Base-by-base conservation (phyloP, 2,329 filamentous ascomycete species). In the Nigrograna mackinnonii region DNA sequence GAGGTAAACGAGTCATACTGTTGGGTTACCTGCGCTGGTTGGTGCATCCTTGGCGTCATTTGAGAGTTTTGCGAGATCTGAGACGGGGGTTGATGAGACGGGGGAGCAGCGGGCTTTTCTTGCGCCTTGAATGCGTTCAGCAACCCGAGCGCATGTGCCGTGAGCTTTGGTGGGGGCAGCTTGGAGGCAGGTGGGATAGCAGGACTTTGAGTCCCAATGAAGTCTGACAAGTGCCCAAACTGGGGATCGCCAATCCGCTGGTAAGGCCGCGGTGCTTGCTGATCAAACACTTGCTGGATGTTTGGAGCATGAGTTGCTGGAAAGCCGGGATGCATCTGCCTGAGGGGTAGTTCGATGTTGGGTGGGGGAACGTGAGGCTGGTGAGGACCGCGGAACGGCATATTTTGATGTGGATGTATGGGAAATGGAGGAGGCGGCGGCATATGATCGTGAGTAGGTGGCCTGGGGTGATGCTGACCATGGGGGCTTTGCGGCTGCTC, bases 161-260 rank as follows among this genome's bases (percentile, higher is more conserved):
- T 83, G 22, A 85, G 72, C 47, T 77, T 79, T 5, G 80, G 80
- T 28, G 77, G 72, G 13, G 82, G 82, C 18, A 85, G 58, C 38
- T 79, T 79, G 52, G 81, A 63, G 4, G 82, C 79, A 22, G 78
- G 73, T 2, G 82, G 82, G 21, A 78, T 73, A 24, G 67, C 63
- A 30, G 74, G 70, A n/a, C 70, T 69, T 42, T 70, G 69, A 37
- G 57, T 66, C 39, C 44, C 65, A 5, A 62, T 52, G 22, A 62
- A 60, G n/a, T 67, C 68, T 17, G 66, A 55, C 28, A 60, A 58
- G 41, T 68, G 66, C 22, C 67, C 62, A 58, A 76, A 72, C 49
- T 73, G 64, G 30, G 70, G 57, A 43, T 61, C 59, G 36, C 54
- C 52, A 20, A 73, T 77, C 35, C 58, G 65, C 43, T 76, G 74